Evolutionary conservation across 2,329 filamentous ascomycete genomes (phyloP).

Genomic region (Fusarium pseudoanthophilum): DNA sequence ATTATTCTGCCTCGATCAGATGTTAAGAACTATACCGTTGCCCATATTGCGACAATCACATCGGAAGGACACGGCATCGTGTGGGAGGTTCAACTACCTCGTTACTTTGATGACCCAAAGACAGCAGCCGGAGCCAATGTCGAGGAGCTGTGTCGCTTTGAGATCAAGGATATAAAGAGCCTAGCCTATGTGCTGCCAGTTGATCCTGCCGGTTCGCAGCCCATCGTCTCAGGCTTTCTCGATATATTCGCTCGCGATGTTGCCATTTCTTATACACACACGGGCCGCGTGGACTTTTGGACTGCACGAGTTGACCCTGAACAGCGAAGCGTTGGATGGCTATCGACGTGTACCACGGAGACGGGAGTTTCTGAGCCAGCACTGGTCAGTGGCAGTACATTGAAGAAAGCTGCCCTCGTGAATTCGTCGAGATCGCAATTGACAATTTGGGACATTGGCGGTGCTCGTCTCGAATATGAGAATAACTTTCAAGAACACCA

Average conservation of each 20-base stretch:
- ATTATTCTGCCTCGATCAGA: constrained; percentile 75
- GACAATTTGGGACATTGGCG: constrained; percentile 91
- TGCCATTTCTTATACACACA: constrained; percentile 83
- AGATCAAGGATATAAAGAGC: constrained; percentile 69
- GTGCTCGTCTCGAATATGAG: constrained; percentile 82
- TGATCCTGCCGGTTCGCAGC: constrained; percentile 82
- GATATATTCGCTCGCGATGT: constrained; percentile 89
- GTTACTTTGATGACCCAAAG: constrained; percentile 49
- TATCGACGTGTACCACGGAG: constrained; percentile 83
- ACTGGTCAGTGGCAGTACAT: constrained; percentile 84
- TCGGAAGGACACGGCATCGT: constrained; percentile 82
- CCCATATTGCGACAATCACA: constrained; percentile 84
- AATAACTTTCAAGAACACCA: constrained; percentile 79
- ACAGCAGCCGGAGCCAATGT: constrained; percentile 53
- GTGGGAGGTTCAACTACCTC: constrained; percentile 78
- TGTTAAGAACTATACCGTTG: constrained; percentile 64
- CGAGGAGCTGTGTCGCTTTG: constrained; percentile 76
- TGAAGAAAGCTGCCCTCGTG: constrained; percentile 87
- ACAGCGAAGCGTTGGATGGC: constrained; percentile 76
- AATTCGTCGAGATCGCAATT: constrained; percentile 77
- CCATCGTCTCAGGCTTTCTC: constrained; percentile 79
- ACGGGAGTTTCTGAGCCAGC: constrained; percentile 79
- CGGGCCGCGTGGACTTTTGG: constrained; percentile 84
- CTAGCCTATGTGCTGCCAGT: constrained; percentile 79
- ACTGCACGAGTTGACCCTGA: constrained; percentile 77